Evolutionary conservation across 805 yeast species (phyloP), one percentile per base, ranked within the genome.

Genomic region (Nematodospora valgi): DNA sequence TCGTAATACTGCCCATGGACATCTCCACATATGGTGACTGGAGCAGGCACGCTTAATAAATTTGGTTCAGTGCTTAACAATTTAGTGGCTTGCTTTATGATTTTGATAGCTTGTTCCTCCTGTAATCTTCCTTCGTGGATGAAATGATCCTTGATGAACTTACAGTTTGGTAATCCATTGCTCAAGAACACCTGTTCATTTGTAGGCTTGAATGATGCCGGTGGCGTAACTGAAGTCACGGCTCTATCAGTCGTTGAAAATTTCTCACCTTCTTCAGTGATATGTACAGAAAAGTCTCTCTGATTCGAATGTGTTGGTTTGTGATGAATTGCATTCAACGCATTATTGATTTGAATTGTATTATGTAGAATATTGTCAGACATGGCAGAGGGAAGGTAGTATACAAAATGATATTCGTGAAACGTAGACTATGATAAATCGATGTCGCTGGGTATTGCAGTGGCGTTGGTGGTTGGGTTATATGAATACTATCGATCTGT

Each of bases 1-100:
- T 91, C 98, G 57, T 75, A 89, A 57, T 76, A 87, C 58, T 91
- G 98, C 12, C 98, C 98, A 59, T 91, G 98, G n/a, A 89, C 74
- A 60, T 91, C 98, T 38, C 98, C 98, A 64, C 97, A 88, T 3
- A 91, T 88, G 0, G 96, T 89, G 2, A 91, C 86, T 1, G 98
- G 98, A 0, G 96, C 94, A 3, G 88, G 89, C 2, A 93, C 83
- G 13, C 72, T 71, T 34, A 91, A 64, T 47, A 91, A 54, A 49
- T 85, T 91, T 5, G 96, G 94, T 52, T 91, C 98, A 24, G 60
- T 54, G 10, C 71, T 55, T 38, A 93, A 68, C 6, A 80, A 56
- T 15, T 65, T 67, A 0, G 88, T 79, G 6, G 94, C 94, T 58
- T 66, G 68, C 13, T 64, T 54, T 27, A 91, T 54, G 35, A 91